These are phyloP conservation scores for Aspergillus amoenus DNA, from an alignment of 2,329 filamentous ascomycete species.

Conservation along the genomic window DNA sequence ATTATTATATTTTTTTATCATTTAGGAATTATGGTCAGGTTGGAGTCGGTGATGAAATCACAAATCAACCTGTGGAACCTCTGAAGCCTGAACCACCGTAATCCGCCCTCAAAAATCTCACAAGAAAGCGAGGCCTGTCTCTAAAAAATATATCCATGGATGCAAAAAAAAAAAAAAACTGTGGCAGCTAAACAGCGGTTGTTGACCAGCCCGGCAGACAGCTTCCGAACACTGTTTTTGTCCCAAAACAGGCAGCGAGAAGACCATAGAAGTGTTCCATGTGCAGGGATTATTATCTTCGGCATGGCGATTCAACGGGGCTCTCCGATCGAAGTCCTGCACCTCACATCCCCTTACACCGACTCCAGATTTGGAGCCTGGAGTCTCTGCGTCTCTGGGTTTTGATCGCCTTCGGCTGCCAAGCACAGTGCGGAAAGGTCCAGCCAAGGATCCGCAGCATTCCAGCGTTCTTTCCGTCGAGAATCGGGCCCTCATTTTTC, in stretches of 20 bases:
- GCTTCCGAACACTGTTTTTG: not conserved
- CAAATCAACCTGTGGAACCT: not conserved
- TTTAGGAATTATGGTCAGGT: not conserved
- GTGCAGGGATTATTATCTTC: constrained; percentile 1
- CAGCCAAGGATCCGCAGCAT: not conserved
- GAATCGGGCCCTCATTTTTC: not conserved
- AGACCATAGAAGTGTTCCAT: constrained; percentile 5
- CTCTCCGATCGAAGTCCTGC: constrained; percentile 5
- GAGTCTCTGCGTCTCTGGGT: not conserved
- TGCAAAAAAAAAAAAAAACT: too few relatives aligned
- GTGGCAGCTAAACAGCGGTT: not conserved
- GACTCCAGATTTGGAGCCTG: not conserved
- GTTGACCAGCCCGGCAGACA: not conserved
- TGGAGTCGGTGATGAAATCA: not conserved
- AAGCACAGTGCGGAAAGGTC: not conserved
- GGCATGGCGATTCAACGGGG: not conserved
- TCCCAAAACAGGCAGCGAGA: constrained; percentile 5
- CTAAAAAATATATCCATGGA: too few relatives aligned
- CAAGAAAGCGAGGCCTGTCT: too few relatives aligned
- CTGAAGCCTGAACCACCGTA: not conserved
- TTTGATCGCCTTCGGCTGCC: not conserved
- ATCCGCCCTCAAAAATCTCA: not conserved
- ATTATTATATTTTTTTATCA: not conserved
- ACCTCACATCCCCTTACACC: not conserved
- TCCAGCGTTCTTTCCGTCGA: not conserved